These are phyloP conservation scores for Epichloe aotearoae DNA, from an alignment of 2,329 filamentous ascomycete species.

Conservation along the genomic window DNA sequence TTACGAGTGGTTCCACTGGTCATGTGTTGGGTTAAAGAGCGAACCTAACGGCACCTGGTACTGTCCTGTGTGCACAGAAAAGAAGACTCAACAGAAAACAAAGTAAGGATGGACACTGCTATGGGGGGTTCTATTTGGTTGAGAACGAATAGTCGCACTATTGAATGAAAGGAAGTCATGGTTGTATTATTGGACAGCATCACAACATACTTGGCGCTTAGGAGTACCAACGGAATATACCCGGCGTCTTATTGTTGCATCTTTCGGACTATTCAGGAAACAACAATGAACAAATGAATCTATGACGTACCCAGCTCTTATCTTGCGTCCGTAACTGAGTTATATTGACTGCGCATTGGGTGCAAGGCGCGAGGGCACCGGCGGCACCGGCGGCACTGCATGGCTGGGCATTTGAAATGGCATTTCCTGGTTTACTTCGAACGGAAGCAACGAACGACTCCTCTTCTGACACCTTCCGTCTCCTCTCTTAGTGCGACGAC, in stretches of 20 bases:
- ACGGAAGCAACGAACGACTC: slow-evolving; percentile 33
- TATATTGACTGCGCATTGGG: no score
- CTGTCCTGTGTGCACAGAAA: slow-evolving; percentile 48
- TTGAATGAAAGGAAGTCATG: not conserved
- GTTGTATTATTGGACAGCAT: not conserved
- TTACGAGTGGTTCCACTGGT: slow-evolving; percentile 84
- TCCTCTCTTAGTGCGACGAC: slow-evolving; percentile 44
- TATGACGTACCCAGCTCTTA: not conserved
- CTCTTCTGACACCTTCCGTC: slow-evolving; percentile 45
- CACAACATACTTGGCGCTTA: not conserved
- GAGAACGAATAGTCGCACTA: not conserved
- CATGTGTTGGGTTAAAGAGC: slow-evolving; percentile 53
- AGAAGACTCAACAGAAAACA: slow-evolving; percentile 31
- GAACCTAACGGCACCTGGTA: slow-evolving; percentile 57
- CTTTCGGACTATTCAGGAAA: not conserved
- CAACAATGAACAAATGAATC: not conserved
- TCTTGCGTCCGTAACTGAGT: no score
- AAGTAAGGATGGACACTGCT: slow-evolving; percentile 11
- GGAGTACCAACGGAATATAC: not conserved
- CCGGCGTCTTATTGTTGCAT: not conserved
- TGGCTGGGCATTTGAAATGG: not conserved
- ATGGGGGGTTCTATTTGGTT: not conserved
- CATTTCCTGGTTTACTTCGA: not conserved
- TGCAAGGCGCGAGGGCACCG: not conserved
- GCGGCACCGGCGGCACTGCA: not conserved